phyloP scores from a whole-genome alignment of 2,329 filamentous ascomycete genomes.

The Colletotrichum sp. region DNA sequence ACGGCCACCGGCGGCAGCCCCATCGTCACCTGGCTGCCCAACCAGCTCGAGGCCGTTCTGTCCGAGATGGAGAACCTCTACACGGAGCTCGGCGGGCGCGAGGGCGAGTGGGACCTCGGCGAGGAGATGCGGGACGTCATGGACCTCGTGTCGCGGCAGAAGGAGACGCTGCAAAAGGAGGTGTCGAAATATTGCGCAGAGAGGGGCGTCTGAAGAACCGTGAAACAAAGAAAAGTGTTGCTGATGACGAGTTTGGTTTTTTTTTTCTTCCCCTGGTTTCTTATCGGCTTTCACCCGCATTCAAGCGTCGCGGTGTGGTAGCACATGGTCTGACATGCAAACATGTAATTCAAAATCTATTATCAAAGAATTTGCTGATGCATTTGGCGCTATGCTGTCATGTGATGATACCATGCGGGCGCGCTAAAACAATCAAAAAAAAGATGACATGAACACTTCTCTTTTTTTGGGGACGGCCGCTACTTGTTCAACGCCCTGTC shows the following conservation, averaged over 20 bases:
- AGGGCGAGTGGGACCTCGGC: slow-evolving; percentile 47
- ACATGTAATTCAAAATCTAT: background rate
- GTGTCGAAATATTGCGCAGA: slow-evolving; percentile 76
- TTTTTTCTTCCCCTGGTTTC: background rate
- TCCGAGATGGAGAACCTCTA: slow-evolving; percentile 69
- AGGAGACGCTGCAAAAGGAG: slow-evolving; percentile 71
- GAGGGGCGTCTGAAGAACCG: slow-evolving; percentile 44
- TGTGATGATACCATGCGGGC: background rate
- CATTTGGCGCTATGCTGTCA: background rate
- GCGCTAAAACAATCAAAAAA: background rate
- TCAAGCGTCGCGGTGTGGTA: background rate
- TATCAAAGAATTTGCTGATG: background rate
- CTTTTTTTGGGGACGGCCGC: background rate
- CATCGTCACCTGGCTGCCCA: slow-evolving; percentile 84
- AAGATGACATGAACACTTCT: background rate
- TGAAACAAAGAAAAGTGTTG: background rate
- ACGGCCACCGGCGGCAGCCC: slow-evolving; percentile 82
- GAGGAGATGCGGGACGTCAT: slow-evolving; percentile 63
- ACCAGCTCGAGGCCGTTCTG: slow-evolving; percentile 78
- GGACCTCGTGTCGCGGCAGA: slow-evolving; percentile 67
- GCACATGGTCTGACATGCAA: background rate
- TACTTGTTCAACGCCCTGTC: slow-evolving; percentile 46
- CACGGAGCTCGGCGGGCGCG: slow-evolving; percentile 44
- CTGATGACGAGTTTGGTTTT: background rate
- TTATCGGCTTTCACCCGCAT: background rate